Evolutionary conservation across 2,329 filamentous ascomycete genomes (phyloP), one percentile per base, ranked within the genome.

Genomic region (Aspergillus bombycis): DNA sequence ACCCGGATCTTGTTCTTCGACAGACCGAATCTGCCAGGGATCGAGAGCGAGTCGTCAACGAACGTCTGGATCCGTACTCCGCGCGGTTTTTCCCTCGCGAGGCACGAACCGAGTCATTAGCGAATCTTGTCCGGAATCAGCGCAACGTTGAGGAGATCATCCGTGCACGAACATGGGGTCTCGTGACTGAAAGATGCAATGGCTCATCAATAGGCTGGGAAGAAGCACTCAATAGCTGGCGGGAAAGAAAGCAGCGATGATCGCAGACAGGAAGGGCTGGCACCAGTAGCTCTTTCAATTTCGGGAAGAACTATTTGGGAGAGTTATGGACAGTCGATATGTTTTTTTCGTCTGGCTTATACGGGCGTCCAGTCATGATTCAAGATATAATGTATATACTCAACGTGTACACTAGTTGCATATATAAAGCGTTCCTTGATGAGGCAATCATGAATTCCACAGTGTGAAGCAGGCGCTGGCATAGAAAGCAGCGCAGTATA

Each of bases 41-140:
- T 66, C 84, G 89, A 55, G 90, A 94, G 72, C 83, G 88, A 58
- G 84, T 94, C 0, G 89, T 98, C 5, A 88, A 98, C 75, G 95
- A 98, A 79, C 84, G 95, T 61, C 77, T 97, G 63, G 95, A 99
- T 80, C 95, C 95, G 2, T 99, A 99, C 75, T 94, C 91, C 11
- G 91, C 84, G 8, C 84, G 94, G 28, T 96, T 92, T 76, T 94
- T 94, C 89, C 78, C 78, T 8, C 72, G 71, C 21, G 93, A 98
- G 79, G 85, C 91, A 16, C 85, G 93, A 67, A 95, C 93, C 0
- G 91, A 97, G 79, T 86, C 85, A 56, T 77, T 99, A 65, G 93
- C 93, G 11, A 84, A 56, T 89, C 85, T 68, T 82, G 94, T 77
- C 82, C 85, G 64, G 84, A 92, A 75, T 84, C 87, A 75, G 88